Conservation (phyloP, 2,329 filamentous ascomycete species). For the Aureobasidium sp. region DNA sequence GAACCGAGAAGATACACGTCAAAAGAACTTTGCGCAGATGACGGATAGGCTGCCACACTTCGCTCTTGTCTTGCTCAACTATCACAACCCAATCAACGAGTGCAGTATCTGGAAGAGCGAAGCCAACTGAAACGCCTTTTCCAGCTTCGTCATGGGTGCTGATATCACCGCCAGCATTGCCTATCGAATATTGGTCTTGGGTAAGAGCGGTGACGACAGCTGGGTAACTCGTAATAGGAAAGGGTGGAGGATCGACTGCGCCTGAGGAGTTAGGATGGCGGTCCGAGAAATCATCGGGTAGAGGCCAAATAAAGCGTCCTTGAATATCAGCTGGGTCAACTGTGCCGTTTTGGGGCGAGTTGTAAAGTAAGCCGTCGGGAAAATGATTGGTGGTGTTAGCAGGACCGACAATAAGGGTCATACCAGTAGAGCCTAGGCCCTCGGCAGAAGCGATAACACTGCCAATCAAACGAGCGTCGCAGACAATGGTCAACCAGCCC, state of each 20-base stretch:
- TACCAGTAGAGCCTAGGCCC: constrained; percentile 61
- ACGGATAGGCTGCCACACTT: constrained; percentile 68
- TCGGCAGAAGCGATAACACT: constrained; percentile 54
- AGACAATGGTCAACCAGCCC: constrained; percentile 77
- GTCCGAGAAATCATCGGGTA: constrained; percentile 18
- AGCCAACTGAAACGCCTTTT: constrained; percentile 66
- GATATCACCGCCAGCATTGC: constrained; percentile 61
- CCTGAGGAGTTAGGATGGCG: constrained; percentile 21
- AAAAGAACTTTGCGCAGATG: constrained; percentile 72
- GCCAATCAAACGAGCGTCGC: constrained; percentile 57
- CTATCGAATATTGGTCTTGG: constrained; percentile 39
- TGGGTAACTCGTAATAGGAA: constrained; percentile 53
- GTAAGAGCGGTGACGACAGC: constrained; percentile 54
- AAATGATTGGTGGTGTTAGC: constrained; percentile 52
- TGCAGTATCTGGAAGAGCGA: constrained; percentile 56
- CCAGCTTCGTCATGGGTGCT: constrained; percentile 66
- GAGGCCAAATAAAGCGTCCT: constrained; percentile 23
- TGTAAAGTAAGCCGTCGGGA: constrained; percentile 25
- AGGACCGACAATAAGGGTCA: constrained; percentile 64
- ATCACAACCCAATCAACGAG: constrained; percentile 77
- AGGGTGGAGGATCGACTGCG: constrained; percentile 42
- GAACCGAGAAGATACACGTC: constrained; percentile 76
- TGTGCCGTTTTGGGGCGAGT: neutral
- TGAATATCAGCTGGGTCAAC: neutral
- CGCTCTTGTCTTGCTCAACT: constrained; percentile 64